Evolutionary conservation across 257 asterid species (phyloP), one percentile per base, ranked within the genome.

Genomic region (Coffea canephora): DNA sequence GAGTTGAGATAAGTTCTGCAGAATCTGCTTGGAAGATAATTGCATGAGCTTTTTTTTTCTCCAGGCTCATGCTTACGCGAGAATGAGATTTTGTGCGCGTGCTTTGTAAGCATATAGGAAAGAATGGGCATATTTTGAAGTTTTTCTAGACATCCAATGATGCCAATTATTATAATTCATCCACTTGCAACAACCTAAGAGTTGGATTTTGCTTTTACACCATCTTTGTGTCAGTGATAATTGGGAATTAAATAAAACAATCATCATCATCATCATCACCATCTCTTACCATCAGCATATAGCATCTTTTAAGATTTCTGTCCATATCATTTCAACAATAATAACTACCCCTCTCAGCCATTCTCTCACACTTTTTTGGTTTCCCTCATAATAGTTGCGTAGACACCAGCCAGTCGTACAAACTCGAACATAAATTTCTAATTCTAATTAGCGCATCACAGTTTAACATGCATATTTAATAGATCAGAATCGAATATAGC

Each of bases 111-210:
- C 89, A 85, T 82, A 78, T 39, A 39, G 43, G 81, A 64, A 76
- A 43, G 71, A 80, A 71, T 68, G 49, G 62, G 48, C 12, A 86
- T 64, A 80, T 66, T 76, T 77, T 70, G n/a, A 27, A 21, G 62
- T 71, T 87, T 65, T 87, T 84, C 87, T 64, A 61, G 59, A 74
- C 81, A 76, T 84, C 80, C 79, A 90, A 87, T 89, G 85, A 90
- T 87, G 72, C 86, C 89, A 84, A 77, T 74, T 80, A 83, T 85
- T 77, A 86, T 79, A 80, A 78, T 84, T 87, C 87, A 65, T 82
- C 91, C 92, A 90, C 91, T 86, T 82, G 54, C 86, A 85, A 78
- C 85, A 78, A 75, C 85, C 85, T 90, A 83, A 87, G 84, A 84
- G 86, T 81, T 79, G 82, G 83, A 82, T 86, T 84, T 81, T 80